Base-by-base conservation (phyloP, 192 early-diverging fungal species). In the Backusella macrospora region DNA sequence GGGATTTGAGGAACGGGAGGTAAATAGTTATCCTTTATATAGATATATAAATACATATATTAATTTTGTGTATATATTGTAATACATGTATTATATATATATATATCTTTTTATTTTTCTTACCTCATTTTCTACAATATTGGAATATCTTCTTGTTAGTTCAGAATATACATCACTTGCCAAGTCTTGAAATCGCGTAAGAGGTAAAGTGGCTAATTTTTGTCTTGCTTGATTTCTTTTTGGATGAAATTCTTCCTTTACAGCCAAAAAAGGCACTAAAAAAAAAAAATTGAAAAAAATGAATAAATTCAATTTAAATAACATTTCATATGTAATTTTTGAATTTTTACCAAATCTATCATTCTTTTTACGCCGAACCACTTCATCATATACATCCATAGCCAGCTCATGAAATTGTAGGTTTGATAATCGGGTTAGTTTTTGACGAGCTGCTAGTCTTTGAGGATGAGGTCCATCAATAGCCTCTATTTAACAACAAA, bases 201-300 rank as follows among this genome's bases (percentile, higher is more conserved):
- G 87, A 6, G 94, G 92, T 10, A 99, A 86, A 13, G 96, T 96
- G 18, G 96, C 92, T 8, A 99, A 87, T 80, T 99, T 99, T 77
- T 94, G 94, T 26, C 97, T 87, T 15, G 96, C 96, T 76, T 96
- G 96, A 85, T 99, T 99, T 65, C 97, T 92, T 80, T 97, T 95
- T 14, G 93, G 94, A 79, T 98, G 96, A 75, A 93, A 97, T 71
- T 95, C 92, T 73, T 94, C 90, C 16, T 91, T 85, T 34, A 94
- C 91, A 10, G 89, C 85, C 55, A 97, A 85, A 81, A 92, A 96
- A 16, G 94, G 93, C 15, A 93, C 92, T 92, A 65, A 18, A 68
- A 72, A 69, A 64, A 26, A 73, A 65, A 55, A 38, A 64, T n/a
- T n/a, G 40, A 68, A 23, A 76, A 49, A 43, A 16, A 34, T n/a